These are phyloP conservation scores for Protomyces macrosporus DNA, from an alignment of 1,139 yeast genomes.

Conservation along the genomic window DNA sequence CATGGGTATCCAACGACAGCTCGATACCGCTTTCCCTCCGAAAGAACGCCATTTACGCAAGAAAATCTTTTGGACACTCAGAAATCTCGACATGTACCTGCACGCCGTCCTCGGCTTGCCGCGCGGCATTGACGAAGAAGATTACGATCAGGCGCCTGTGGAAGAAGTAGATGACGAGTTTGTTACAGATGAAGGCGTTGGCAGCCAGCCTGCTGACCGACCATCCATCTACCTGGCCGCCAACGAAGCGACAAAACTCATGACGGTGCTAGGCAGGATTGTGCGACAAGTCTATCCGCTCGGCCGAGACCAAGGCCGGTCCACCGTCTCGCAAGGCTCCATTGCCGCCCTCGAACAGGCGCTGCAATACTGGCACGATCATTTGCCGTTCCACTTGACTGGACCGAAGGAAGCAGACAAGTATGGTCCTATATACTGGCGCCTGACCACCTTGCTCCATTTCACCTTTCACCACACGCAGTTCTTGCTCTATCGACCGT, in stretches of 20 bases:
- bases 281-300: slow-evolving; percentile 41
- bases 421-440: slow-evolving; percentile 53
- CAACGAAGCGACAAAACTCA: slow-evolving; percentile 73
- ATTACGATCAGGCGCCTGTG: slow-evolving; percentile 84
- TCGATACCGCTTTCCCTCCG: slow-evolving; percentile 64
- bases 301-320: slow-evolving; percentile 43
- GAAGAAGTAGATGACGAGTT: slow-evolving; percentile 75
- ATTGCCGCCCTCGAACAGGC: slow-evolving; percentile 70
- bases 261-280: slow-evolving; percentile 54
- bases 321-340: slow-evolving; percentile 48
- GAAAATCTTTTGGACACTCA: slow-evolving; percentile 79
- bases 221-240: slow-evolving; percentile 61
- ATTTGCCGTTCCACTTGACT: slow-evolving; percentile 64
- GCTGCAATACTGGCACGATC: slow-evolving; percentile 67
- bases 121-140: slow-evolving; percentile 59
- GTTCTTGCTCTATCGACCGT: slow-evolving; percentile 81
- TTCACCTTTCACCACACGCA: slow-evolving; percentile 78
- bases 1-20: slow-evolving; percentile 79
- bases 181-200: slow-evolving; percentile 58
- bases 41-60: slow-evolving; percentile 81
- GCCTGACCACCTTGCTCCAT: slow-evolving; percentile 69
- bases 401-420: slow-evolving; percentile 59
- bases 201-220: slow-evolving; percentile 36
- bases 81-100: slow-evolving; percentile 86
- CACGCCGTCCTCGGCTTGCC: slow-evolving; percentile 88